Conservation (phyloP, 2,329 filamentous ascomycete genomes). For the Aspergillus jensenii region DNA sequence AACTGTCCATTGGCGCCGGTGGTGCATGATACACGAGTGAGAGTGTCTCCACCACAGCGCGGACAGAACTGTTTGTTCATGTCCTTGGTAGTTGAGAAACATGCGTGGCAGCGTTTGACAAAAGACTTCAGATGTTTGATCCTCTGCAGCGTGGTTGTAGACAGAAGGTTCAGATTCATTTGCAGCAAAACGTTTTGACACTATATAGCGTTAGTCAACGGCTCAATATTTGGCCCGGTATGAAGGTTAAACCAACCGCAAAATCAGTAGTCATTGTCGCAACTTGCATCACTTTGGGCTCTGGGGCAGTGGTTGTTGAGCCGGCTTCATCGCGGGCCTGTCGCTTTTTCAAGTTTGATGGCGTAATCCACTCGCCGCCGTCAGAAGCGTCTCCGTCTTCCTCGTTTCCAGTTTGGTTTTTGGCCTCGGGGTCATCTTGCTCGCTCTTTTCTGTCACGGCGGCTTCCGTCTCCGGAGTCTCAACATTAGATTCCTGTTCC, state of each 20-base stretch:
- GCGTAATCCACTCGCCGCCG: constrained; percentile 85
- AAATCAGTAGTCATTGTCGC: constrained; percentile 95
- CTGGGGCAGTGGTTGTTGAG: constrained; percentile 49
- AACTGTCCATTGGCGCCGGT: constrained; percentile 80
- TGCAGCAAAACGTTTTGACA: constrained; percentile 87
- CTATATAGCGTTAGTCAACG: constrained; percentile 17
- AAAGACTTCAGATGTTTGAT: constrained; percentile 85
- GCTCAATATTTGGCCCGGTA: neutral
- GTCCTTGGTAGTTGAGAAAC: constrained; percentile 81
- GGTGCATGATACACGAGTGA: constrained; percentile 81
- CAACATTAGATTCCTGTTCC: constrained; percentile 21
- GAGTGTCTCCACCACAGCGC: constrained; percentile 80
- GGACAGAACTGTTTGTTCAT: constrained; percentile 91
- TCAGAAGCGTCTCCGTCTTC: constrained; percentile 40
- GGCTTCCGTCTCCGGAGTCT: constrained; percentile 22
- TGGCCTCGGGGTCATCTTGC: constrained; percentile 14
- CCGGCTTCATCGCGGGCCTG: constrained; percentile 65
- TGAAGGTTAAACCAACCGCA: constrained; percentile 62
- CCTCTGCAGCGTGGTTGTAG: constrained; percentile 68
- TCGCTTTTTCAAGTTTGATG: constrained; percentile 83
- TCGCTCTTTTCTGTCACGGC: constrained; percentile 21
- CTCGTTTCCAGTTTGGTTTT: constrained; percentile 26
- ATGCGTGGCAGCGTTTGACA: constrained; percentile 89
- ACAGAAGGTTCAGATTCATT: constrained; percentile 89
- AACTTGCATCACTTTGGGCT: constrained; percentile 71